Evolutionary conservation across 495 filamentous ascomycete genomes (phyloP).

Genomic region (Rhypophila decipiens): DNA sequence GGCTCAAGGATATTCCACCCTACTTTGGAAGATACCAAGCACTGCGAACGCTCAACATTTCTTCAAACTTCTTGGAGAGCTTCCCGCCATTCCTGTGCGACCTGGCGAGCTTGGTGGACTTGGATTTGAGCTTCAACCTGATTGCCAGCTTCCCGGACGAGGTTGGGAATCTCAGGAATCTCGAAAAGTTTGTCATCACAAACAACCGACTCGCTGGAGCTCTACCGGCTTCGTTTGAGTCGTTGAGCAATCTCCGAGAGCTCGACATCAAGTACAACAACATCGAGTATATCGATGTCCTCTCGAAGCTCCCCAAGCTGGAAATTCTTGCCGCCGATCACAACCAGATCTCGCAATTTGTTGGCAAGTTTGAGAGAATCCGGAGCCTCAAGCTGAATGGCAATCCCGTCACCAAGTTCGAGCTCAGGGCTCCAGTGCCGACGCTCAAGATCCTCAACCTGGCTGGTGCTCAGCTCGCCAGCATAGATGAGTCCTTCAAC

Average conservation of each 20-base stretch:
- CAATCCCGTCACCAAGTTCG: conserved; percentile 90
- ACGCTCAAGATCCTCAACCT: conserved; percentile 80
- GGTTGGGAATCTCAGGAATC: conserved; percentile 65
- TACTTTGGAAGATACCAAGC: conserved; percentile 74
- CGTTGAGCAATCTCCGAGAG: conserved; percentile 74
- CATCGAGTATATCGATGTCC: conserved; percentile 76
- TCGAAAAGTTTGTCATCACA: conserved; percentile 90
- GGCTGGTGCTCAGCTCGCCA: conserved; percentile 77
- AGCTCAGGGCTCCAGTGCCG: conserved; percentile 67
- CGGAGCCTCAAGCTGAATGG: conserved; percentile 81
- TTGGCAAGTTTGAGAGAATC: conserved; percentile 76
- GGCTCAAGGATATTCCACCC: conserved; percentile 63
- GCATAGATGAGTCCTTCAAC: conserved; percentile 80
- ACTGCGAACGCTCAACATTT: conserved; percentile 78
- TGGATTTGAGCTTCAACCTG: conserved; percentile 95
- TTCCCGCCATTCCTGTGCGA: conserved; percentile 83
- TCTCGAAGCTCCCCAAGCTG: conserved; percentile 73
- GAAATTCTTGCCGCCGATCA: conserved; percentile 85
- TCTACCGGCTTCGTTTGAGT: conserved; percentile 62
- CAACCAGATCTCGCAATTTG: conserved; percentile 83
- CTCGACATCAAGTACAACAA: conserved; percentile 91
- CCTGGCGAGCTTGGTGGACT: conserved; percentile 75
- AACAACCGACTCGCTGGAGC: conserved; percentile 80
- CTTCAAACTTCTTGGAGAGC: conserved; percentile 79
- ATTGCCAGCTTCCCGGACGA: conserved; percentile 68